These are phyloP conservation scores for Gossypioides kirkii DNA, from an alignment of 345 rosid genomes.

Conservation along the genomic window DNA sequence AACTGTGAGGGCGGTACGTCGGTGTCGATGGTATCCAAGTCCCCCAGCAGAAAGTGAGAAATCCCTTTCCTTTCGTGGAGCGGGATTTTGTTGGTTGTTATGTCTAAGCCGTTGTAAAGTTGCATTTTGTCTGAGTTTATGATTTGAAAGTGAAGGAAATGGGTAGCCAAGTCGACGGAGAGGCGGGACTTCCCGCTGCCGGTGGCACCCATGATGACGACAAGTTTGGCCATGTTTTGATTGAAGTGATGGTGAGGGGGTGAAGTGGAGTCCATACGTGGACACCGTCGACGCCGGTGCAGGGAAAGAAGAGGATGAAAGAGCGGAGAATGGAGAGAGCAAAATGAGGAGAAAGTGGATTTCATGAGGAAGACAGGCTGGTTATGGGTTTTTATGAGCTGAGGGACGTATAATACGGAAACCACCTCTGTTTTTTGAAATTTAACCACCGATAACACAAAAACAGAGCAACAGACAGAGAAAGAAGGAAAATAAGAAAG, in stretches of 20 bases:
- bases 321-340: constrained; percentile 2
- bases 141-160: constrained; percentile 45
- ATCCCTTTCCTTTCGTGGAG: constrained; percentile 48
- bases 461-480: background rate
- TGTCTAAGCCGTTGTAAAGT: constrained; percentile 65
- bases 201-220: constrained; percentile 83
- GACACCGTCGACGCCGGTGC: background rate
- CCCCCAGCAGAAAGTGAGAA: constrained; percentile 80
- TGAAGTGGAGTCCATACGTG: constrained; percentile 16
- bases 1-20: constrained; percentile 52
- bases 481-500: background rate
- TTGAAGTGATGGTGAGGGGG: constrained; percentile 11
- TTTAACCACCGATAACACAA: background rate
- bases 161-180: constrained; percentile 68
- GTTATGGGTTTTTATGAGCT: constrained; percentile 7
- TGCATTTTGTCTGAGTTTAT: constrained; percentile 92
- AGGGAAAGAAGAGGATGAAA: background rate
- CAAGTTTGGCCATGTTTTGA: constrained; percentile 44
- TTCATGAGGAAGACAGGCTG: constrained; percentile 13
- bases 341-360: constrained; percentile 1
- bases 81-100: constrained; percentile 79
- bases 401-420: background rate
- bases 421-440: background rate
- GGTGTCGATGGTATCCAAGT: constrained; percentile 27
- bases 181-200: constrained; percentile 79